Conservation (phyloP, 306 rosid genomes). For the Lathyrus sativus region DNA sequence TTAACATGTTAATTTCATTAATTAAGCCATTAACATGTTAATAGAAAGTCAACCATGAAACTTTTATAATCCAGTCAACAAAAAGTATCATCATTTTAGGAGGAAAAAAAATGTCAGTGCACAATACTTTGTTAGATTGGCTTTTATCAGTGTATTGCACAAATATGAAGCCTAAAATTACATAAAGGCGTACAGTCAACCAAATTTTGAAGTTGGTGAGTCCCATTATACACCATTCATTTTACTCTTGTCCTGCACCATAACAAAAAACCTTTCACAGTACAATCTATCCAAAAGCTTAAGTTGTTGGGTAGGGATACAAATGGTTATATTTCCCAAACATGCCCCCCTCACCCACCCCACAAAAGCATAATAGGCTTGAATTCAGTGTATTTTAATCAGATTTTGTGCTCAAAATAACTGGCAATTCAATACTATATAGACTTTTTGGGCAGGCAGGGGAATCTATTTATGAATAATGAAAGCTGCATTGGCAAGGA, state of each 20-base stretch:
- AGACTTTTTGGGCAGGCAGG: neutral
- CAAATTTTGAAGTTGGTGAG: constrained; percentile 1
- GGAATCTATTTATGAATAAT: constrained; percentile 13
- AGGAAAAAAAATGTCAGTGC: neutral
- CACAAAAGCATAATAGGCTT: neutral
- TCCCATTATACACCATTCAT: constrained; percentile 1
- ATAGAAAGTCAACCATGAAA: constrained; percentile 40
- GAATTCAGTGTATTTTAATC: neutral
- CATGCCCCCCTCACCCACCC: neutral
- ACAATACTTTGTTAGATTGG: constrained; percentile 21
- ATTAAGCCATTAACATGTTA: constrained; percentile 39
- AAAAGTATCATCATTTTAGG: constrained; percentile 28
- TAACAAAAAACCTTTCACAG: neutral
- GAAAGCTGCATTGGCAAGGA: constrained; percentile 18
- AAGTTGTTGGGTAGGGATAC: neutral
- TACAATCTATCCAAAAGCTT: neutral
- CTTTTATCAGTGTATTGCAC: constrained; percentile 18
- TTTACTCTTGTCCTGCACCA: neutral
- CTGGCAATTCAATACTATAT: neutral
- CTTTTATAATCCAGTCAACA: constrained; percentile 34
- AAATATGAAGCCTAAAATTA: constrained; percentile 21
- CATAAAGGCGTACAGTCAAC: constrained; percentile 13
- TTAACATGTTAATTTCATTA: constrained; percentile 43
- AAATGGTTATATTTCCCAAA: constrained; percentile 7
- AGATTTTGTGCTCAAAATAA: neutral